These are phyloP conservation scores for Penicillium brevicompactum DNA, from an alignment of 2,329 filamentous ascomycete species.

Conservation along the genomic window DNA sequence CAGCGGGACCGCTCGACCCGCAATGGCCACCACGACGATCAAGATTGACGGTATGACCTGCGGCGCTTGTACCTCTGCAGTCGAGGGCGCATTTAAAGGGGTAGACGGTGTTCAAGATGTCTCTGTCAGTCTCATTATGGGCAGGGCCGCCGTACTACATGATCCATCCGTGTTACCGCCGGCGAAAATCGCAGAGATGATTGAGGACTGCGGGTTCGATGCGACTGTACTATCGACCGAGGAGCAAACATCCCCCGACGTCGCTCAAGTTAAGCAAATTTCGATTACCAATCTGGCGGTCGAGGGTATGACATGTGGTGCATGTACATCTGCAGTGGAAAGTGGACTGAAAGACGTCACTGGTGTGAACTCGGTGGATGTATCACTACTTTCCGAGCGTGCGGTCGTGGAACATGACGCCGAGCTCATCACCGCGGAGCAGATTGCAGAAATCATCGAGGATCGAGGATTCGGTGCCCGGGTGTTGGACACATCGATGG, in stretches of 20 bases:
- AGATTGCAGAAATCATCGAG: slow-evolving; percentile 62
- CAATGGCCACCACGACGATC: slow-evolving; percentile 86
- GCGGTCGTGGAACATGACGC: slow-evolving; percentile 83
- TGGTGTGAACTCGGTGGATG: slow-evolving; percentile 75
- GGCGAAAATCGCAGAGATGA: slow-evolving; percentile 77
- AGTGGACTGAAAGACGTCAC: slow-evolving; percentile 73
- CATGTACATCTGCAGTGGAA: slow-evolving; percentile 84
- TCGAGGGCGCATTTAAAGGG: slow-evolving; percentile 85
- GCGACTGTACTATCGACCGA: slow-evolving; percentile 85
- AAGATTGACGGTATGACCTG: slow-evolving; percentile 86
- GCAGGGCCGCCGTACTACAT: slow-evolving; percentile 91
- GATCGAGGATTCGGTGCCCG: slow-evolving; percentile 78
- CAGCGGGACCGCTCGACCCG: slow-evolving; percentile 37
- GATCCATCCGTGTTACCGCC: slow-evolving; percentile 73
- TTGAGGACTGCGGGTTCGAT: slow-evolving; percentile 91
- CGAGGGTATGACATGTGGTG: slow-evolving; percentile 88
- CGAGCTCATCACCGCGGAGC: slow-evolving; percentile 52
- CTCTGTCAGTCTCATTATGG: slow-evolving; percentile 91
- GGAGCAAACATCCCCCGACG: slow-evolving; percentile 46
- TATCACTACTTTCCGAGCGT: slow-evolving; percentile 80
- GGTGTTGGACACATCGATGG: slow-evolving; percentile 69
- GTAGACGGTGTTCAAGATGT: slow-evolving; percentile 81
- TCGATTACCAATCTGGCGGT: slow-evolving; percentile 76
- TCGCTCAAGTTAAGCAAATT: slow-evolving; percentile 35
- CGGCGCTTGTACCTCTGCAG: slow-evolving; percentile 91